Base-by-base conservation (phyloP, 345 rosid genomes). In the Boechera divaricarpa region DNA sequence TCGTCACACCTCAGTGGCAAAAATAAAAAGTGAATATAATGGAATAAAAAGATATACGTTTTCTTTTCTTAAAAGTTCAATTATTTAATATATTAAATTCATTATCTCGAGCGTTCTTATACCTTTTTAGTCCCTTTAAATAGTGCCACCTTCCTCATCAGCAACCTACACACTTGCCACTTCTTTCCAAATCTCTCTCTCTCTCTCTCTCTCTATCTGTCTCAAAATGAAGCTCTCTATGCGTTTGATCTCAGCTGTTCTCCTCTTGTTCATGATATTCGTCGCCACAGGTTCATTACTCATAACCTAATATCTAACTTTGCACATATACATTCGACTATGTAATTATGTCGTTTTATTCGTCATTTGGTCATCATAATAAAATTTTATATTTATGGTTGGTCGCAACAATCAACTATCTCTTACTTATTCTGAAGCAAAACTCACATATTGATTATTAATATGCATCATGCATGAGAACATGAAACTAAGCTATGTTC, bases 261-360 rank as follows among this genome's bases (percentile, higher is more conserved):
- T 80, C 8, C 36, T 80, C 65, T 1, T 80, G 77, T 52, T 70
- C 73, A 69, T 80, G 77, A 60, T 80, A 28, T 66, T 80, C 73
- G 44, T 80, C 6, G 69, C 77, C 57, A 59, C 83, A 75, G 80
- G 83, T 80, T 57, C 48, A 7, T 70, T 51, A 42, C 45, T 67
- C 74, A 3, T 70, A 35, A 18, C 32, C 7, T 36, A 47, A 26
- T 72, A 26, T 65, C 39, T 39, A 51, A 44, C 21, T 48, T 10
- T 29, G 2, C 11, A 57, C 45, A 41, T 61, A 29, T 41, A 7
- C 41, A 36, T 67, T 48, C 62, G 29, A 35, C 61, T 49, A 52
- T 15, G 16, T 54, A 51, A 36, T 21, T 8, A 51, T 18, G 7
- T 47, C 8, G 48, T n/a, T 48, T 44, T 21, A 47, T 63, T 63